phyloP scores from a whole-genome alignment of 768 basidiomycete genomes.

The Kwoniella pini region DNA sequence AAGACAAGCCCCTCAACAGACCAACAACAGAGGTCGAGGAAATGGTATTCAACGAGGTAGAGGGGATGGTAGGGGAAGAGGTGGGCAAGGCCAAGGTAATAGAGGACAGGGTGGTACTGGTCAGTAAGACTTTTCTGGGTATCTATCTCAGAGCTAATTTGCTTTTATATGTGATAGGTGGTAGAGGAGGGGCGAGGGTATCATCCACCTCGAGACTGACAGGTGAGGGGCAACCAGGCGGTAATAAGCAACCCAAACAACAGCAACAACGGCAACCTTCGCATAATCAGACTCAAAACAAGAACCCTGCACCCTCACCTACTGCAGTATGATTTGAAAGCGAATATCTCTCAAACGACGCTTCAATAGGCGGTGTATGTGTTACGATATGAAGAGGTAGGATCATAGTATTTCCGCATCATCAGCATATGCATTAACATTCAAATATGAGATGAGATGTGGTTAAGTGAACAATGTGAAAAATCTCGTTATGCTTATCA shows the following conservation, averaged over 20 bases:
- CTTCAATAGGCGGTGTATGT: too few relatives aligned
- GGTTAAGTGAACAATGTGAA: too few relatives aligned
- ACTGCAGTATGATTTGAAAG: not conserved
- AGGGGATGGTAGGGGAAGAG: constrained; percentile 4
- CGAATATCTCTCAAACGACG: too few relatives aligned
- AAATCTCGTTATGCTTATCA: too few relatives aligned
- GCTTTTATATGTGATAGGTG: not conserved
- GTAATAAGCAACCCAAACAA: constrained; percentile 13
- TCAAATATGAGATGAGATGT: too few relatives aligned
- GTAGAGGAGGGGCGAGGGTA: not conserved
- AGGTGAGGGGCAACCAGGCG: not conserved
- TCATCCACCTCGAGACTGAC: not conserved
- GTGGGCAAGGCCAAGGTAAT: not conserved
- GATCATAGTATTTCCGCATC: too few relatives aligned
- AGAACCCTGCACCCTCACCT: not conserved
- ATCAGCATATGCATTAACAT: too few relatives aligned
- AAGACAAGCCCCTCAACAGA: not conserved
- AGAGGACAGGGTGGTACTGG: constrained; percentile 18
- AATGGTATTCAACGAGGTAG: constrained; percentile 1
- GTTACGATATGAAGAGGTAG: too few relatives aligned
- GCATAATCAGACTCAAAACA: too few relatives aligned
- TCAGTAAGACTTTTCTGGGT: constrained; percentile 5
- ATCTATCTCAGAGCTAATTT: not conserved
- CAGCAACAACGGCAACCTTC: not conserved
- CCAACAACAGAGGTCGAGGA: constrained; percentile 10